Evolutionary conservation across 208 protist species (phyloP).

Genomic region (Novymonas esmeraldas): DNA sequence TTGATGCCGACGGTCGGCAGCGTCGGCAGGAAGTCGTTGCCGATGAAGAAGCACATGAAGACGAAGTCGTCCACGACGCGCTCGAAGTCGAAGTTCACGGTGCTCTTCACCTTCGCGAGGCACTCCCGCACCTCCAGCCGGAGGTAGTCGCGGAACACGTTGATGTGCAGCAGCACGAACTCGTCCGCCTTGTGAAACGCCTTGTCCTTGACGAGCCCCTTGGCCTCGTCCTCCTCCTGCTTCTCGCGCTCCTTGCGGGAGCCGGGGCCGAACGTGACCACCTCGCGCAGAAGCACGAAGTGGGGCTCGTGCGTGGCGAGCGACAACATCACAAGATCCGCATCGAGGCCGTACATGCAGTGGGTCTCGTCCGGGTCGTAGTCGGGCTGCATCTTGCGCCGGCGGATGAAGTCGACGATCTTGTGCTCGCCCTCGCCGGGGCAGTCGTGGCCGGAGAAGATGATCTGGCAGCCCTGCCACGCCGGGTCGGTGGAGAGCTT

Average conservation of each 20-base stretch:
- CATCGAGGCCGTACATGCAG: constrained; percentile 98
- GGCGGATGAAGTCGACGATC: constrained; percentile 99
- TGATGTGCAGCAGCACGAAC: constrained; percentile 93
- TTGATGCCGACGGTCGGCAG: constrained; percentile 96
- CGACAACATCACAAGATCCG: constrained; percentile 98
- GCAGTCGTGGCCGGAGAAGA: constrained; percentile 95
- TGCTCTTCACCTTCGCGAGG: constrained; percentile 18
- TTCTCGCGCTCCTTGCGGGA: constrained; percentile 75
- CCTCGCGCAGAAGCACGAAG: constrained; percentile 97
- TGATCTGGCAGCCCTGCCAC: constrained; percentile 94
- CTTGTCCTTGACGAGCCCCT: constrained; percentile 85
- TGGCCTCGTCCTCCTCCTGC: constrained; percentile 76
- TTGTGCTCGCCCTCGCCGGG: constrained; percentile 99
- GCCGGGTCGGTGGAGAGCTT: constrained; percentile 91
- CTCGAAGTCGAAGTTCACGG: constrained; percentile 83
- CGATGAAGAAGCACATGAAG: constrained; percentile 97
- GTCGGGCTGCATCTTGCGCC: constrained; percentile 86
- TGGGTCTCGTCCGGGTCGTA: constrained; percentile 97
- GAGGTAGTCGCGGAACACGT: constrained; percentile 96
- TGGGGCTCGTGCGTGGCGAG: constrained; percentile 96
- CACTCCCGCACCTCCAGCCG: constrained; percentile 82
- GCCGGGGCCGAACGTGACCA: constrained; percentile 83
- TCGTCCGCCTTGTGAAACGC: constrained; percentile 80
- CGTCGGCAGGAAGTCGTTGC: constrained; percentile 99
- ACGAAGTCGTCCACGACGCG: constrained; percentile 97